These are phyloP conservation scores for Sclerotinia sclerotiorum DNA, from an alignment of 2,329 filamentous ascomycete species.

Conservation along the genomic window DNA sequence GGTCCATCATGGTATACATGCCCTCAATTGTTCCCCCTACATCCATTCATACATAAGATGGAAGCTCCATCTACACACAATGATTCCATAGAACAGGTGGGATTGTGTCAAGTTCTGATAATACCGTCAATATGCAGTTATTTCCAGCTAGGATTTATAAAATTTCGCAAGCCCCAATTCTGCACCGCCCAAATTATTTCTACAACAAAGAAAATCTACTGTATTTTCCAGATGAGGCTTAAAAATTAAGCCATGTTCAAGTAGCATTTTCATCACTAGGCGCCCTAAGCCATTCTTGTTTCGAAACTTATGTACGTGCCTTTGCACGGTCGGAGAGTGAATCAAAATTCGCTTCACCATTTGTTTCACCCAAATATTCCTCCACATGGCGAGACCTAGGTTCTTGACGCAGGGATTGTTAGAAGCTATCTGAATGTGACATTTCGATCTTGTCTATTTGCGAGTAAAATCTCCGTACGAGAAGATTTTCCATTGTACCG, in stretches of 20 bases:
- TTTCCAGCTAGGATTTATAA: not conserved
- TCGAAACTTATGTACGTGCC: not conserved
- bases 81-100: not conserved
- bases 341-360: slow-evolving; percentile 18
- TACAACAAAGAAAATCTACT: not conserved
- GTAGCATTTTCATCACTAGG: not conserved
- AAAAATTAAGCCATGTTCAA: not conserved
- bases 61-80: not conserved
- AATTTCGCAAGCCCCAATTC: not conserved
- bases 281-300: not conserved
- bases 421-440: slow-evolving; percentile 4
- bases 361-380: slow-evolving; percentile 12
- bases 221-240: not conserved
- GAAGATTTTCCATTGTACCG: not conserved
- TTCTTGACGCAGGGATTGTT: slow-evolving; percentile 13
- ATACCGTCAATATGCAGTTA: not conserved
- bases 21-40: not conserved
- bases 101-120: not conserved
- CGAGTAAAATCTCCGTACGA: not conserved
- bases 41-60: not conserved
- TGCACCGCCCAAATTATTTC: not conserved
- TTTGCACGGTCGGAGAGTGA: slow-evolving; percentile 12
- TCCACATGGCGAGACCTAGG: not conserved
- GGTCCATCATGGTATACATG: not conserved
- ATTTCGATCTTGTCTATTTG: slow-evolving; percentile 1